These are phyloP conservation scores for Pyronema domesticum DNA, from an alignment of 495 filamentous ascomycete genomes.

Conservation along the genomic window DNA sequence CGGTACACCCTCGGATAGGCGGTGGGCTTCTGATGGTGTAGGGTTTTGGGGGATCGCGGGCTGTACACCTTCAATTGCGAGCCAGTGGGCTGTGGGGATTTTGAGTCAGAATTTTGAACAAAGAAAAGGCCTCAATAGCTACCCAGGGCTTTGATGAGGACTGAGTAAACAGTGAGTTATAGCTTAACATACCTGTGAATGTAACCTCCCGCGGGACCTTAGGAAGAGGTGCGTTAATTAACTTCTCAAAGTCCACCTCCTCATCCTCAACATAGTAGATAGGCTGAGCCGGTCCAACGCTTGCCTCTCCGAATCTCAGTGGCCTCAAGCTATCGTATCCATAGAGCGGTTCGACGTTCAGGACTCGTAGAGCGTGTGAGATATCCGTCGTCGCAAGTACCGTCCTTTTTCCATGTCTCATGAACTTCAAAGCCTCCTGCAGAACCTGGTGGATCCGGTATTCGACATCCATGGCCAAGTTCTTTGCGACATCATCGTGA, in stretches of 20 bases:
- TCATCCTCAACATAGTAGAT: constrained; percentile 97
- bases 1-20: constrained; percentile 64
- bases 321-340: constrained; percentile 83
- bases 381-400: constrained; percentile 72
- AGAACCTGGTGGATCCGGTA: constrained; percentile 83
- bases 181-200: constrained; percentile 53
- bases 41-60: constrained; percentile 93
- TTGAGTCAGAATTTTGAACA: background rate
- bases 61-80: constrained; percentile 89
- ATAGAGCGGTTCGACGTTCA: constrained; percentile 88
- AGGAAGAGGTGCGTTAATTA: constrained; percentile 88
- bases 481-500: constrained; percentile 61
- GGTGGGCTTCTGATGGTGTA: constrained; percentile 52
- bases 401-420: constrained; percentile 73
- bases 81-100: constrained; percentile 57
- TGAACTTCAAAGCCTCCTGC: constrained; percentile 82
- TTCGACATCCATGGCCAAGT: constrained; percentile 82
- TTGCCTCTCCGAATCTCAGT: constrained; percentile 80
- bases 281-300: constrained; percentile 81
- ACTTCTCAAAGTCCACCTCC: constrained; percentile 94
- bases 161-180: background rate
- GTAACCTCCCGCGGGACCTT: constrained; percentile 86
- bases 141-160: background rate
- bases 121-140: no score
- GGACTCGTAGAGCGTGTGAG: constrained; percentile 57